Evolutionary conservation across 352 stramenopile genomes (phyloP), one percentile per base, ranked within the genome.

Genomic region (Pilasporangium apinafurcum): DNA sequence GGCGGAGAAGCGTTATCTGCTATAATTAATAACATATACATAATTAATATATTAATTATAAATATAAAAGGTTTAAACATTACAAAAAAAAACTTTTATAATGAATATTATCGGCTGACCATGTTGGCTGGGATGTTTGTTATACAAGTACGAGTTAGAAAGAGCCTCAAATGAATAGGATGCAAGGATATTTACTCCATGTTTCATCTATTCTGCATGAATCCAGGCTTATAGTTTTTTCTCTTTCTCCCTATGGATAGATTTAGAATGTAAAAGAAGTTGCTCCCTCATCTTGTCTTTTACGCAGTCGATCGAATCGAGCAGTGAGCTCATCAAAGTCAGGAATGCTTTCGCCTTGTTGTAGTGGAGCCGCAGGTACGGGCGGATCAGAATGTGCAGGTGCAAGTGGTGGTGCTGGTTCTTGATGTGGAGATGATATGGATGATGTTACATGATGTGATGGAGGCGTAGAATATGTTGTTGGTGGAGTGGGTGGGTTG

Each of bases 271-370:
- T 83, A 46, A 90, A 86, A 8, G 71, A 84, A 10, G 46, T 64
- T 34, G 67, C 56, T 49, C 75, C 71, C 38, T 76, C 56, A 37
- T 85, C 71, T 59, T 87, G 78, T 14, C 69, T 75, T 56, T 86
- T 77, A 30, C 81, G 75, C 46, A 98, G 66, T 5, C 75, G 77
- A 32, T 96, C 83, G 58, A 98, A 98, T 20, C 89, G 83, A 8
- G 86, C 87, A 2, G 90, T 95, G 42, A 98, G 79, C 54, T 97
- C 87, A 43, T 97, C 84, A 64, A 97, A 98, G 56, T 96, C 82
- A 12, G 82, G 80, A 4, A 89, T 60, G 5, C 68, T 79, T 17
- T 75, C 68, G 8, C 53, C 42, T 14, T 43, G 22, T 13, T 47
- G 33, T 8, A 54, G n/a, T 34, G 53, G 20, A 10, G 44, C 36